These are phyloP conservation scores for Lactifluus piperatus DNA, from an alignment of 768 basidiomycete species.

Conservation along the genomic window DNA sequence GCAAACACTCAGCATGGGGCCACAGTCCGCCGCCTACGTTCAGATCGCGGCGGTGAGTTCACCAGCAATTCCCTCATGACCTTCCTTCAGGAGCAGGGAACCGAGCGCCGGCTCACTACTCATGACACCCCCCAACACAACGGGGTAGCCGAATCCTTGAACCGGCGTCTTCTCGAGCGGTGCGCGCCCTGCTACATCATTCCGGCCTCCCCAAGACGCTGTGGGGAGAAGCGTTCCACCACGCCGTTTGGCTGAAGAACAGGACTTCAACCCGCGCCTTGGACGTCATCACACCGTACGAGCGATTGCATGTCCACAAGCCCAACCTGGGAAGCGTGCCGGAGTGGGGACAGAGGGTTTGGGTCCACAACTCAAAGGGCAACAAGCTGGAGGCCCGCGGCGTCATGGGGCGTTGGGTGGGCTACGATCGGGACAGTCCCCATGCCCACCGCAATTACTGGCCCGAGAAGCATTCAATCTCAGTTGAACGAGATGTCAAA, in stretches of 20 bases:
- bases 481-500: constrained; percentile 3
- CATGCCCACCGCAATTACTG: constrained; percentile 1
- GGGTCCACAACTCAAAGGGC: too few relatives aligned
- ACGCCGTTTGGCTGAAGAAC: neutral
- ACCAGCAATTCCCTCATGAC: neutral
- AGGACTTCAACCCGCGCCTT: neutral
- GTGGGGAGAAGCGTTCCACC: neutral
- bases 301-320: neutral
- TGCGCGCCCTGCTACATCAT: too few relatives aligned
- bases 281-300: neutral
- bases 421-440: neutral
- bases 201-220: too few relatives aligned
- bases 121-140: too few relatives aligned
- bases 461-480: neutral
- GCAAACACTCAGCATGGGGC: too few relatives aligned
- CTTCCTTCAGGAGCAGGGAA: neutral
- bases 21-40: neutral
- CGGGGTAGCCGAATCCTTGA: neutral
- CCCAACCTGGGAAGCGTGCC: too few relatives aligned
- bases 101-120: neutral
- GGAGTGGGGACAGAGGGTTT: too few relatives aligned
- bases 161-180: neutral
- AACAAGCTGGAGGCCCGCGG: neutral
- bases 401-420: neutral
- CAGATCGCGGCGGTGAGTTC: constrained; percentile 2